Conservation (phyloP, 1,139 yeast genomes). For the Kodamaea sp. region DNA sequence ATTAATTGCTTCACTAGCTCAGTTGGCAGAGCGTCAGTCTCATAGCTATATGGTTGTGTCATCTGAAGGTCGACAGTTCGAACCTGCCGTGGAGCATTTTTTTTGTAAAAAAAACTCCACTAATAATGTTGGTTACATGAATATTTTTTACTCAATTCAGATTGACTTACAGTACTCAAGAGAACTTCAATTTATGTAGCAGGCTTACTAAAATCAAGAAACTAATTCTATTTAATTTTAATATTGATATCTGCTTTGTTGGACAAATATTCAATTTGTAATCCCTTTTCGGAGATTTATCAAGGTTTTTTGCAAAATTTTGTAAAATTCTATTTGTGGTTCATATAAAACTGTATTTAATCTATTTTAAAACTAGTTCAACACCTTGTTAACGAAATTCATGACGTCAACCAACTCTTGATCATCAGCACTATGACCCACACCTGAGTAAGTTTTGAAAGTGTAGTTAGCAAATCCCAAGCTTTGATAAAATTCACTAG, state of each 20-base stretch:
- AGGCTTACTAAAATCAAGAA: too few species aligned
- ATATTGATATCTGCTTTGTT: too few species aligned
- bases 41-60: slow-evolving; percentile 32
- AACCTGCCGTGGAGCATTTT: slow-evolving; percentile 55
- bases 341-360: too few species aligned
- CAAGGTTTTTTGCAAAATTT: too few species aligned
- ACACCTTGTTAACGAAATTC: slow-evolving; percentile 39
- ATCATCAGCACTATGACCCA: slow-evolving; percentile 66
- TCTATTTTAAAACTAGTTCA: slow-evolving; percentile 3
- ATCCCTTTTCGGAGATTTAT: too few species aligned
- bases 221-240: too few species aligned
- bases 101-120: slow-evolving; percentile 7
- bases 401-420: slow-evolving; percentile 62
- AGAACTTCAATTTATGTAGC: too few species aligned
- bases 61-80: slow-evolving; percentile 56
- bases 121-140: too few species aligned
- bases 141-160: too few species aligned
- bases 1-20: slow-evolving; percentile 42
- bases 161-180: too few species aligned
- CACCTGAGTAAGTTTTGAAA: slow-evolving; percentile 59
- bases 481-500: slow-evolving; percentile 44
- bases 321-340: too few species aligned
- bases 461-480: slow-evolving; percentile 52
- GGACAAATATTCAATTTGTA: too few species aligned
- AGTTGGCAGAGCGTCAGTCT: slow-evolving; percentile 52